Evolutionary conservation across 1,284 basidiomycete species (phyloP).

Genomic region (Sparassis latifolia): DNA sequence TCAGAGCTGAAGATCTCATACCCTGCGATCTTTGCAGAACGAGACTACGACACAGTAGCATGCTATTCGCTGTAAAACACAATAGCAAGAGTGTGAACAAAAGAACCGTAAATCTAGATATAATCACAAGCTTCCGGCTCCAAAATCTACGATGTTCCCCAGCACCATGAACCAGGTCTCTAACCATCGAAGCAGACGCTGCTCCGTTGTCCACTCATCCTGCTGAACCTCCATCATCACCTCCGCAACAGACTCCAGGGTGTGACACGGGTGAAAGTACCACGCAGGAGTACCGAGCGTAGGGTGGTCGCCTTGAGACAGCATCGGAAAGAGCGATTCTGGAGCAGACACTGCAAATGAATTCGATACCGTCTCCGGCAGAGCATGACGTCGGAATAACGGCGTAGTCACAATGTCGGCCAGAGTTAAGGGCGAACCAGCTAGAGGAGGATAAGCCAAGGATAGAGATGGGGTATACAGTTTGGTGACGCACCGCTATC

Average conservation of each 20-base stretch:
- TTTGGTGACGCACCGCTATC: slow-evolving; percentile 49
- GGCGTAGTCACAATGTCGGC: slow-evolving; percentile 47
- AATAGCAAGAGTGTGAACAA: no score
- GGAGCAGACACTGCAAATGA: slow-evolving; percentile 47
- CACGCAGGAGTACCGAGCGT: slow-evolving; percentile 64
- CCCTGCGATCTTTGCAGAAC: no score
- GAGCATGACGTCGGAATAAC: slow-evolving; percentile 46
- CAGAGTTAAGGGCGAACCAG: slow-evolving; percentile 55
- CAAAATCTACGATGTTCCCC: slow-evolving; percentile 48
- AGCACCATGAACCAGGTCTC: slow-evolving; percentile 73
- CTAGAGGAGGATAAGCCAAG: slow-evolving; percentile 30
- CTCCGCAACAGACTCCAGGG: slow-evolving; percentile 56
- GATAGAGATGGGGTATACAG: not conserved
- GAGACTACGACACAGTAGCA: no score
- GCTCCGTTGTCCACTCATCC: slow-evolving; percentile 24
- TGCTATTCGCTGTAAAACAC: no score
- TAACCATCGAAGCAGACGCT: slow-evolving; percentile 42
- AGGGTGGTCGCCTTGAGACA: slow-evolving; percentile 83
- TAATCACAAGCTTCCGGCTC: slow-evolving; percentile 3
- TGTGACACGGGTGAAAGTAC: slow-evolving; percentile 83
- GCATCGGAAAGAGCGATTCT: slow-evolving; percentile 55
- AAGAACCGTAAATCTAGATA: no score
- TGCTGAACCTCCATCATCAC: slow-evolving; percentile 44
- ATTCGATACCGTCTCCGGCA: slow-evolving; percentile 39
- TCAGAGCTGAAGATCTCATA: no score